These are phyloP conservation scores for Monosporascus ibericus DNA, from an alignment of 2,329 filamentous ascomycete species.

Conservation along the genomic window DNA sequence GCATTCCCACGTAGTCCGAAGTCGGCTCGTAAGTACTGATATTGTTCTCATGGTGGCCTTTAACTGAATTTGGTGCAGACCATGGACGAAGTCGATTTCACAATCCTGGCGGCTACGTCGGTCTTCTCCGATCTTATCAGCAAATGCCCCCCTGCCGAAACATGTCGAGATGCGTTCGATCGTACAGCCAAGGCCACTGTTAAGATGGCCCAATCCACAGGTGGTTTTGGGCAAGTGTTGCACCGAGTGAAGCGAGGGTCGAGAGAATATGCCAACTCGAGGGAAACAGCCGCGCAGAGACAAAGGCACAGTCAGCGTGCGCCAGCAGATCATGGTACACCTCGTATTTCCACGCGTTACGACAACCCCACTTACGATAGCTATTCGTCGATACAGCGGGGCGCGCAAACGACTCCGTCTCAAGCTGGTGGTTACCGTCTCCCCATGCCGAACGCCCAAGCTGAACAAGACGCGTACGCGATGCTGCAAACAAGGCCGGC, in stretches of 20 bases:
- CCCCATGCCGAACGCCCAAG: conserved; percentile 27
- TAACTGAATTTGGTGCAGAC: conserved; percentile 43
- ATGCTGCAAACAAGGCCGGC: conserved; percentile 35
- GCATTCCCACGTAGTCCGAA: conserved; percentile 87
- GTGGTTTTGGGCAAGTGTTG: conserved; percentile 60
- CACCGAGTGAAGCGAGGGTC: conserved; percentile 22
- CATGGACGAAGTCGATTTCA: conserved; percentile 97
- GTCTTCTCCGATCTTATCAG: conserved; percentile 87
- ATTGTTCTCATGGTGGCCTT: conserved; percentile 3
- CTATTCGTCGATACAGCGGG: conserved; percentile 15
- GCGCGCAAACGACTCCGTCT: conserved; percentile 15
- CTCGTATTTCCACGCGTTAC: conserved; percentile 16
- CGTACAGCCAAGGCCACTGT: conserved; percentile 93
- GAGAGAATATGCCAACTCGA: conserved; percentile 24
- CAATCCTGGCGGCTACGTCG: conserved; percentile 85
- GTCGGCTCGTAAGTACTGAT: conserved; percentile 63
- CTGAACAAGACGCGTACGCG: conserved; percentile 32
- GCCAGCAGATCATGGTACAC: conserved; percentile 16
- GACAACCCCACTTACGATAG: conserved; percentile 16
- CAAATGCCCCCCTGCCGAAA: conserved; percentile 91
- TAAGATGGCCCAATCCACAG: conserved; percentile 86
- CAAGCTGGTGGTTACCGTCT: conserved; percentile 22
- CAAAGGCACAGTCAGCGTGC: conserved; percentile 14
- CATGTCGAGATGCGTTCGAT: conserved; percentile 90
- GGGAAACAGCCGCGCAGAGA: conserved; percentile 25